Conservation (phyloP, 331 rosid genomes). For the Quercus lobata region DNA sequence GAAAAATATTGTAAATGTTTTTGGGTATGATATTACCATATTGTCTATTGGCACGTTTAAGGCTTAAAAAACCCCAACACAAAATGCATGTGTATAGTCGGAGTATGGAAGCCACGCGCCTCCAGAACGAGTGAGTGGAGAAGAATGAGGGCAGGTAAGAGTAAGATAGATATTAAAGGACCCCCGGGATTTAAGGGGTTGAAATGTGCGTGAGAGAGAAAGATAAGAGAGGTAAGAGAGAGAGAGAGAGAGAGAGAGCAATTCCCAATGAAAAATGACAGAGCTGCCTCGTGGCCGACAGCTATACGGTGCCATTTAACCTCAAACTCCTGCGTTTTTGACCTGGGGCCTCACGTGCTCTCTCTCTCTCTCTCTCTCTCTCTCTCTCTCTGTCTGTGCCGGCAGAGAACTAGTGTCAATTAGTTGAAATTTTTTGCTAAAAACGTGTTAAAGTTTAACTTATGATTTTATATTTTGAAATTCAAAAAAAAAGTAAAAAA, state of each 20-base stretch:
- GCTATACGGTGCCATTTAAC: conserved; percentile 29
- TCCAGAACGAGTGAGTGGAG: background rate
- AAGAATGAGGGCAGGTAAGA: background rate
- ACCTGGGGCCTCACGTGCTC: conserved; percentile 34
- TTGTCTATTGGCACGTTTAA: no score
- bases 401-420: no score
- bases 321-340: background rate
- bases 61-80: no score
- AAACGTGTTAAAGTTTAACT: no score
- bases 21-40: no score
- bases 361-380: background rate
- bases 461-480: no score
- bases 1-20: no score
- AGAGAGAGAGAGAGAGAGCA: background rate
- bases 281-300: conserved; percentile 54
- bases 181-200: conserved; percentile 40
- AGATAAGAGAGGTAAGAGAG: background rate
- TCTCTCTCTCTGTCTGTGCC: no score
- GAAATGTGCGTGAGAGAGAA: background rate
- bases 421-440: no score
- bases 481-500: no score
- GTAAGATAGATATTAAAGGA: background rate
- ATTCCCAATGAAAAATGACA: conserved; percentile 26
- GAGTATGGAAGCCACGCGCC: conserved; percentile 18
- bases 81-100: background rate